Base-by-base conservation (phyloP, 116 monocot species). In the Thalassia testudinum region DNA sequence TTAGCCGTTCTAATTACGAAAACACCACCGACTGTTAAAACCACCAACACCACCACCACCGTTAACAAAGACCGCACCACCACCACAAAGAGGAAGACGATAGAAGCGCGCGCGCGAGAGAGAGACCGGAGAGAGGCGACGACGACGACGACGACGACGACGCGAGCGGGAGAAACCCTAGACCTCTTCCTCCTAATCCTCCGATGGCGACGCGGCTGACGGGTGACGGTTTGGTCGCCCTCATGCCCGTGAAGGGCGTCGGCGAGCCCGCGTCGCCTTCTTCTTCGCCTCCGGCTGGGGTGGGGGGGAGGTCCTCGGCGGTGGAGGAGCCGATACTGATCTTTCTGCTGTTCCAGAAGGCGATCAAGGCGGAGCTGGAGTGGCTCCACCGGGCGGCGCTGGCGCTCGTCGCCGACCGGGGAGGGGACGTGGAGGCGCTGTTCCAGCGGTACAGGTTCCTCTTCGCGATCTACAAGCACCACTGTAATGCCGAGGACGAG, bases 401-500 rank as follows among this genome's bases (percentile, higher is more conserved):
- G 18, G 70, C 80, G 26, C 72, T 97, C 44, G 82, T 79, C 21
- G 85, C 85, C 0, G 89, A 72, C 27, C 53, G 69, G 20, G 59
- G 59, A 15, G 89, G 89, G 16, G 85, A 89, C 53, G 62, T 97
- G 40, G 51, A 40, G 24, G 29, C 63, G 43, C 66, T 97, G 7
- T 66, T 71, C n/a, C 76, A 72, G 21, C 69, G 79, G 21, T 97
- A 70, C 70, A 61, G 66, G 25, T 89, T 97, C 67, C 60, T 97
- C 21, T 68, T 75, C 49, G 74, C 65, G 42, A 85, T 99, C 28
- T 99, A 90, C 62, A 89, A 80, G 66, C 81, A 89, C 68, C 89
- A 97, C 61, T 89, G 89, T 72, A 79, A 85, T 62, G 97, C 97
- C 11, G 97, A 97, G 79, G 97, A 97, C 53, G 85, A 79, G 85